Evolutionary conservation across 1,139 yeast species (phyloP).

Genomic region (Zygoascus meyerae): DNA sequence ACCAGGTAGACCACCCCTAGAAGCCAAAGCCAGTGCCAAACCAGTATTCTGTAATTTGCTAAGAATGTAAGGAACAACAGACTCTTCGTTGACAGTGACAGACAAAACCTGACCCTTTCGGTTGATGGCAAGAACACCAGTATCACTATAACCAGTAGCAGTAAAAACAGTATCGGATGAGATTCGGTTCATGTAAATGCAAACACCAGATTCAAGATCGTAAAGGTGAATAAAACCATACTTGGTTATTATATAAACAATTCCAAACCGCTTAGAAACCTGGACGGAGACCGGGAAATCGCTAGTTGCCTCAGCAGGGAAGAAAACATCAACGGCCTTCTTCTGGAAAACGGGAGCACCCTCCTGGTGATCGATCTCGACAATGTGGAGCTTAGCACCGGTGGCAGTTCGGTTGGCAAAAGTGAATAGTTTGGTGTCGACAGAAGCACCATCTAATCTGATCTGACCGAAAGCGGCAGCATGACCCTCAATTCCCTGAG

Average conservation of each 20-base stretch:
- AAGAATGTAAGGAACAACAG: slow-evolving; percentile 84
- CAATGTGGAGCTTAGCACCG: slow-evolving; percentile 83
- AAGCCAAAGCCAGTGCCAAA: slow-evolving; percentile 81
- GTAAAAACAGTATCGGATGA: slow-evolving; percentile 96
- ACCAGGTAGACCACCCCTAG: slow-evolving; percentile 96
- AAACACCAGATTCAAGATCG: slow-evolving; percentile 87
- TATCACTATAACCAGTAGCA: slow-evolving; percentile 63
- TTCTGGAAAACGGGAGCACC: slow-evolving; percentile 80
- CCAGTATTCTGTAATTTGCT: slow-evolving; percentile 81
- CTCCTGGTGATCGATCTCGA: slow-evolving; percentile 92
- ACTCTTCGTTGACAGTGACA: slow-evolving; percentile 80
- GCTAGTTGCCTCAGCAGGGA: slow-evolving; percentile 93
- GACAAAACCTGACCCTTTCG: slow-evolving; percentile 93
- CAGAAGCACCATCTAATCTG: slow-evolving; percentile 63
- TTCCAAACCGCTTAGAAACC: slow-evolving; percentile 78
- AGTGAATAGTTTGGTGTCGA: slow-evolving; percentile 79
- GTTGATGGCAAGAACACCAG: slow-evolving; percentile 90
- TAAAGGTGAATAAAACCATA: slow-evolving; percentile 95
- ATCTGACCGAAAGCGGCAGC: slow-evolving; percentile 84
- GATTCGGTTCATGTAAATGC: slow-evolving; percentile 92
- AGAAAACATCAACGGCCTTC: slow-evolving; percentile 86
- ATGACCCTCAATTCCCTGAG: slow-evolving; percentile 98
- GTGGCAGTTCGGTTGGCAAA: slow-evolving; percentile 82
- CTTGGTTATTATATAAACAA: slow-evolving; percentile 84
- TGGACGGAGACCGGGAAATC: slow-evolving; percentile 96